These are phyloP conservation scores for Blumeria hordei DNA, from an alignment of 2,329 filamentous ascomycete genomes.

Conservation along the genomic window DNA sequence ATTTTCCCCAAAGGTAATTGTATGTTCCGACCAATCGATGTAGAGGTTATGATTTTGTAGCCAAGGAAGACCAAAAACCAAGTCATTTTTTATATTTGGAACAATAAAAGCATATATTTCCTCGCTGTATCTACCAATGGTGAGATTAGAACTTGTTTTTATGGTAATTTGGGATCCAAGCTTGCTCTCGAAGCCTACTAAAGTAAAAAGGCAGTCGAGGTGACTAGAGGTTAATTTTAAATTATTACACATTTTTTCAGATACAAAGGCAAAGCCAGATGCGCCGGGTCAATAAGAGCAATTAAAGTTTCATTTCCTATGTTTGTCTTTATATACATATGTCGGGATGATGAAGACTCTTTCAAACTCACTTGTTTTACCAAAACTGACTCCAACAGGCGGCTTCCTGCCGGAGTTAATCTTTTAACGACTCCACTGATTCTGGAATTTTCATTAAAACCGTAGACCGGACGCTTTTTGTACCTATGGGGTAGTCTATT, in stretches of 20 bases:
- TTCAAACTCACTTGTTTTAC: neutral
- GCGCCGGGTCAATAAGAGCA: neutral
- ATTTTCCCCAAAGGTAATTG: neutral
- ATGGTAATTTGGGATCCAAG: neutral
- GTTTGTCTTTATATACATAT: neutral
- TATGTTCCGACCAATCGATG: neutral
- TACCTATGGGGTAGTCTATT: too few relatives aligned
- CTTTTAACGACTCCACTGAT: neutral
- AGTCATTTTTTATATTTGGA: neutral
- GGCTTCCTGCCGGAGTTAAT: neutral
- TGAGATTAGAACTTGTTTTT: neutral
- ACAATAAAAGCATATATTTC: neutral
- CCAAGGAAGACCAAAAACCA: neutral
- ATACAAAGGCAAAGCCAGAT: neutral
- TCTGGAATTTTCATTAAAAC: too few relatives aligned
- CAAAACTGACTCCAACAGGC: neutral
- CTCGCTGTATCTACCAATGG: neutral
- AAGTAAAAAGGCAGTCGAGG: neutral
- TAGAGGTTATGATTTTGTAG: neutral
- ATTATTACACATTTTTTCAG: neutral
- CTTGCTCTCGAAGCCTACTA: neutral
- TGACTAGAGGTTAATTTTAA: neutral
- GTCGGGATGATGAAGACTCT: neutral
- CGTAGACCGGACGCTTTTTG: too few relatives aligned
- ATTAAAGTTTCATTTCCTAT: neutral